Base-by-base conservation (phyloP, 768 basidiomycete species). In the Russula abietina region DNA sequence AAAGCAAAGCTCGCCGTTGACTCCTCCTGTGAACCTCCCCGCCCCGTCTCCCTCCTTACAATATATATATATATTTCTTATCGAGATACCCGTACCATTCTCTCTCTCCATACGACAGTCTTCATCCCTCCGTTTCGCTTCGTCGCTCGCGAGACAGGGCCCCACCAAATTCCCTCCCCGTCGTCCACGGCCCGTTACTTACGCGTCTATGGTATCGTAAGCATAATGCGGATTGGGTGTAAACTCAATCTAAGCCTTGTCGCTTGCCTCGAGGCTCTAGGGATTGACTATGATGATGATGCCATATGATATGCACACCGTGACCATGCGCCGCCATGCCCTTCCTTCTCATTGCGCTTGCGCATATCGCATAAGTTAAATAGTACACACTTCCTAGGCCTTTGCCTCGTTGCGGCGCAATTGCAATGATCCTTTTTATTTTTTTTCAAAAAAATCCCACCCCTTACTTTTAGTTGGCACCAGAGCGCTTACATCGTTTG, bases 371-470 rank as follows among this genome's bases (percentile, higher is more conserved):
- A 28, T n/a, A n/a, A 28, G 28, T 33, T 33, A 16, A n/a, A n/a
- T n/a, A 30, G 39, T 38, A 3, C 26, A 10, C 39, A 36, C 26
- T 33, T 43, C 38, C 36, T n/a, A 19, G n/a, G 0, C n/a, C n/a
- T n/a, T n/a, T n/a, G 43, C 51, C 62, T 58, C n/a, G 45, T n/a
- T 55, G 57, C 52, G 57, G 57, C 57, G 62, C 62, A 59, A 59
- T 43, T 5, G 36, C 43, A 55, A 55, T 55, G 19, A 61, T 33
- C 22, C 36, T 36, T 54, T 59, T 22, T 36, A 48, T 59, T 22
- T 46, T 46, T 11, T 22, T 30, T 30, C 28, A 30, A 30, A 30
- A 30, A 30, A 11, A 54, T 53, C 46, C 10, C 53, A 39, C 50
- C 24, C 60, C 36, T 52, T n/a, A 16, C 45, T 8, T 22, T 8